phyloP scores from a whole-genome alignment of 257 asterid species.

The Solanum gandarillasii region DNA sequence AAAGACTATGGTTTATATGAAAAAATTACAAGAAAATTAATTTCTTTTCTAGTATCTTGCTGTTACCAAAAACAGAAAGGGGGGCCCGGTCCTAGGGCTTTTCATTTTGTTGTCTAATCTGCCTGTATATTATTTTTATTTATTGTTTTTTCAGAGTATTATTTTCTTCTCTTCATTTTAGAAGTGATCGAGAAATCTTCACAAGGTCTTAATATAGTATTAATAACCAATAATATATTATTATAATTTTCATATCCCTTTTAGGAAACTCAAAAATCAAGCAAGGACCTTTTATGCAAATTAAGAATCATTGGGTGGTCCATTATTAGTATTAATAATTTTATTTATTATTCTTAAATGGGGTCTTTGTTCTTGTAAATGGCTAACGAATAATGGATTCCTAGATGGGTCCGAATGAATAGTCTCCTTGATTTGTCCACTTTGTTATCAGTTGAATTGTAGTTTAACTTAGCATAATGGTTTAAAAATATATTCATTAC shows the following conservation, averaged over 20 bases:
- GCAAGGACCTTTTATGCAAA: background rate
- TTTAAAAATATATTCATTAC: too few species aligned
- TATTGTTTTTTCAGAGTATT: background rate
- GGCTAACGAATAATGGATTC: background rate
- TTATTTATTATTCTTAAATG: background rate
- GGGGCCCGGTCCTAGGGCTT: background rate
- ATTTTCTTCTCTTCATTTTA: background rate
- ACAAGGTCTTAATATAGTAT: background rate
- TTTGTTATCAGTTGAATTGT: background rate
- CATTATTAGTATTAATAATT: background rate
- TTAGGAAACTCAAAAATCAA: background rate
- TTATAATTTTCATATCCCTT: background rate
- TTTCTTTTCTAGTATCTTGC: background rate
- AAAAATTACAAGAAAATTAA: background rate
- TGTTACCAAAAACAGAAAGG: background rate
- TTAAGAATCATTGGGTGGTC: background rate
- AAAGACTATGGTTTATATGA: background rate
- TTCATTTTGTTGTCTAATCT: background rate
- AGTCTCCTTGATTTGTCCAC: background rate
- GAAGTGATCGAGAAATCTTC: too few species aligned
- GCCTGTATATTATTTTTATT: background rate
- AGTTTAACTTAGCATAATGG: background rate
- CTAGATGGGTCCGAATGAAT: background rate
- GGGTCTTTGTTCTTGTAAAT: background rate
- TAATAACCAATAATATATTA: background rate